Conservation (phyloP, 306 rosid genomes). For the Castanospermum australe region DNA sequence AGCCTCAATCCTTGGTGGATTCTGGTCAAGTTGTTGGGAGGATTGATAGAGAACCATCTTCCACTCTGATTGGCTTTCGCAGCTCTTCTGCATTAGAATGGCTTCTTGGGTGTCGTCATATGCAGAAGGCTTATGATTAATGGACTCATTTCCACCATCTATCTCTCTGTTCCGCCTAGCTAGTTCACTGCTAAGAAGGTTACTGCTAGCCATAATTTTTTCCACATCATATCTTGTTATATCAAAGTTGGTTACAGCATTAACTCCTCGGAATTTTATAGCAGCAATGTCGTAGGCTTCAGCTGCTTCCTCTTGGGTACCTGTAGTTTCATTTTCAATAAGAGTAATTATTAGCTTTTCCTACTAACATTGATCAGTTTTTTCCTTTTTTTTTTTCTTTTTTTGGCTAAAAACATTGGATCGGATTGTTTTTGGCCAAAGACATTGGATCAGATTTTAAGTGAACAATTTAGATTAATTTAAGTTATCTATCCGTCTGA, state of each 20-base stretch:
- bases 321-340: constrained; percentile 38
- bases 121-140: constrained; percentile 36
- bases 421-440: not conserved
- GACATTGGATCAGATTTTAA: not conserved
- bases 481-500: not conserved
- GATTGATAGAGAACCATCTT: constrained; percentile 55
- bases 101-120: constrained; percentile 37
- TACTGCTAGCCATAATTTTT: constrained; percentile 71
- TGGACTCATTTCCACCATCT: constrained; percentile 27
- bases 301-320: constrained; percentile 97
- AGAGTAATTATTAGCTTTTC: constrained; percentile 10
- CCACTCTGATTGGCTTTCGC: constrained; percentile 56
- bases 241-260: constrained; percentile 88
- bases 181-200: constrained; percentile 70
- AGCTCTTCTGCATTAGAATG: constrained; percentile 39
- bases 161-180: constrained; percentile 61
- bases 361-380: not conserved
- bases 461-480: constrained; percentile 13
- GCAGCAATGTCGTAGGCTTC: constrained; percentile 94
- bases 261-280: constrained; percentile 77
- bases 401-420: not conserved
- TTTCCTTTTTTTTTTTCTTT: not conserved
- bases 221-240: constrained; percentile 86
- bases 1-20: constrained; percentile 31
- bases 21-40: constrained; percentile 45